Evolutionary conservation across 306 rosid species (phyloP).

Genomic region (Acacia crassicarpa): DNA sequence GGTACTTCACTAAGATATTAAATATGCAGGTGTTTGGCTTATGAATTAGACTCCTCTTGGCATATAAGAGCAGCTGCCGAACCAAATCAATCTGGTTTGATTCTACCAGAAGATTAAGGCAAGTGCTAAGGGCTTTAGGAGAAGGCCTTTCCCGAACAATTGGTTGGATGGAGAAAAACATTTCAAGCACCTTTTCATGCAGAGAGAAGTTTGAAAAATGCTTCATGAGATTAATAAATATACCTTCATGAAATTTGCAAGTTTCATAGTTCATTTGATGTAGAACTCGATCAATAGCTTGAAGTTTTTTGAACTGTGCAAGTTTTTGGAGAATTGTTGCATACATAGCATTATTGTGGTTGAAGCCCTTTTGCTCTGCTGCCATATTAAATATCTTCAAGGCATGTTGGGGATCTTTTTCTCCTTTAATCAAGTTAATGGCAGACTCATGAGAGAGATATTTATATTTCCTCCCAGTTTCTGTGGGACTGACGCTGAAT

Average conservation of each 20-base stretch:
- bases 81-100: slow-evolving; percentile 63
- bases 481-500: not conserved
- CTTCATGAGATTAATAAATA: slow-evolving; percentile 80
- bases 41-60: slow-evolving; percentile 48
- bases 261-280: slow-evolving; percentile 78
- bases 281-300: slow-evolving; percentile 66
- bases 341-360: slow-evolving; percentile 74
- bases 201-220: slow-evolving; percentile 60
- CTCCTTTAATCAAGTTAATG: slow-evolving; percentile 66
- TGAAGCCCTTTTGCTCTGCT: slow-evolving; percentile 74
- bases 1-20: slow-evolving; percentile 84
- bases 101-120: slow-evolving; percentile 80
- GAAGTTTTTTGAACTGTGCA: slow-evolving; percentile 66
- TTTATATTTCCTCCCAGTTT: slow-evolving; percentile 43
- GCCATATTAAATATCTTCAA: slow-evolving; percentile 71
- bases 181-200: slow-evolving; percentile 69
- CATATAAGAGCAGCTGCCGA: slow-evolving; percentile 60
- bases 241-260: slow-evolving; percentile 80
- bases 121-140: slow-evolving; percentile 71
- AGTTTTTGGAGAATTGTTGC: slow-evolving; percentile 71
- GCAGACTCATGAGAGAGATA: slow-evolving; percentile 66
- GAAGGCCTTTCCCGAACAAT: slow-evolving; percentile 77
- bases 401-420: slow-evolving; percentile 80
- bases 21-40: slow-evolving; percentile 78
- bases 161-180: slow-evolving; percentile 61